phyloP scores from a whole-genome alignment of 345 rosid species.

The Gossypium rotundifolium region DNA sequence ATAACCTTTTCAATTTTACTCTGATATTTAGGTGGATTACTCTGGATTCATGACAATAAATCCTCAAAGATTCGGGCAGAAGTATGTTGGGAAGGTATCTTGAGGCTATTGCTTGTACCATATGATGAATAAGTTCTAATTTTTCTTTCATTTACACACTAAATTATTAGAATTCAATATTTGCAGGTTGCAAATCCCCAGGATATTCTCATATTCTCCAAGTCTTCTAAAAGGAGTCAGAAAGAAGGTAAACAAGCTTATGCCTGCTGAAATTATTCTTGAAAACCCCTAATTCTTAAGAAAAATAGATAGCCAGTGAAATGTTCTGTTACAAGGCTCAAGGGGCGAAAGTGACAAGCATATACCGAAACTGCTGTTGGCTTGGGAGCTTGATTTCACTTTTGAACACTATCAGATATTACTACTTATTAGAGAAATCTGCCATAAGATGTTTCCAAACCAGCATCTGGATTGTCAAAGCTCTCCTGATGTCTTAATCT shows the following conservation, averaged over 20 bases:
- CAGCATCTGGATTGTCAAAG: not conserved
- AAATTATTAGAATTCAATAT: slow-evolving; percentile 7
- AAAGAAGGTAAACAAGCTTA: slow-evolving; percentile 35
- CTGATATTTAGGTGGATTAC: slow-evolving; percentile 73
- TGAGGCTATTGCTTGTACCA: slow-evolving; percentile 6
- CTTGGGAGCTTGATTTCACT: not conserved
- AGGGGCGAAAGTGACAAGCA: not conserved
- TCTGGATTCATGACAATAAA: slow-evolving; percentile 98
- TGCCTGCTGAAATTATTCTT: not conserved
- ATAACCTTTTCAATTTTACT: slow-evolving; percentile 13
- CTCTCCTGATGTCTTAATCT: not conserved
- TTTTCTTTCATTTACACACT: slow-evolving; percentile 11
- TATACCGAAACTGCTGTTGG: not conserved
- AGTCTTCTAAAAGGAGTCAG: slow-evolving; percentile 62
- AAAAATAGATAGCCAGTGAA: not conserved
- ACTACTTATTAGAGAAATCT: not conserved
- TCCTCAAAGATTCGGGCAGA: slow-evolving; percentile 98
- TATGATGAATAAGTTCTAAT: slow-evolving; percentile 1
- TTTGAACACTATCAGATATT: not conserved
- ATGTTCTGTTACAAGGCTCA: not conserved
- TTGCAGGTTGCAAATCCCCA: slow-evolving; percentile 97
- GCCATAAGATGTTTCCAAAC: not conserved
- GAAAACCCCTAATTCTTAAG: not conserved
- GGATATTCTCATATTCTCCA: slow-evolving; percentile 92
- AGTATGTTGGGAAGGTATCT: slow-evolving; percentile 94